These are phyloP conservation scores for Raffaelea arxii DNA, from an alignment of 2,329 filamentous ascomycete species.

Conservation along the genomic window DNA sequence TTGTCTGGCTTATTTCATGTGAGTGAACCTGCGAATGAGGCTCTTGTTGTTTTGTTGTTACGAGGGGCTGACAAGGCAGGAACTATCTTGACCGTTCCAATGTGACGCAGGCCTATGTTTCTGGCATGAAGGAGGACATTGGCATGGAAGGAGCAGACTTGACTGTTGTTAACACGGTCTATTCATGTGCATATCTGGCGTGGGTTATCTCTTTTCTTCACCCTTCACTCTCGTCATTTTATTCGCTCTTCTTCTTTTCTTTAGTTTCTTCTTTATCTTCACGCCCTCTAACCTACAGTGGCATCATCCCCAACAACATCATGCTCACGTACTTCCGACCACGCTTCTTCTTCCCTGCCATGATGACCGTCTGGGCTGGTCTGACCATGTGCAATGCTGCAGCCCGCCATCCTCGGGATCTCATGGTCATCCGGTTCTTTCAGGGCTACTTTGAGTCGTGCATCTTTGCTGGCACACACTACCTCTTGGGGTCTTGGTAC, in stretches of 20 bases:
- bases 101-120: not conserved
- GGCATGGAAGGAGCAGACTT: not conserved
- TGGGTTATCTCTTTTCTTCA: not conserved
- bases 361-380: slow-evolving; percentile 3
- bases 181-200: not conserved
- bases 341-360: not conserved
- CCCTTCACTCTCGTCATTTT: not conserved
- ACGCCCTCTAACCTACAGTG: not conserved
- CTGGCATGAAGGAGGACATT: not conserved
- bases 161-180: not conserved
- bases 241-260: not conserved
- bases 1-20: slow-evolving; percentile 2
- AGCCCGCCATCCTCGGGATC: not conserved
- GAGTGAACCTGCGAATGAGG: not conserved
- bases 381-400: slow-evolving; percentile 1
- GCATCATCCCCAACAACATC: slow-evolving; percentile 44
- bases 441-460: slow-evolving; percentile 30
- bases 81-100: not conserved
- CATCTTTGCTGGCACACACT: slow-evolving; percentile 29
- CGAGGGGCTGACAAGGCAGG: not conserved
- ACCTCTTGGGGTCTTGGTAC: slow-evolving; percentile 39
- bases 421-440: slow-evolving; percentile 19
- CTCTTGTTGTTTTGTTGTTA: too few species aligned
- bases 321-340: slow-evolving; percentile 9
- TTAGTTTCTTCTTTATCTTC: not conserved